A percentile compares a stretch with the other conserved stretches of the same genome.
Conservation (phyloP, 2,329 filamentous ascomycete species). For the Anisogramma anomala region DNA sequence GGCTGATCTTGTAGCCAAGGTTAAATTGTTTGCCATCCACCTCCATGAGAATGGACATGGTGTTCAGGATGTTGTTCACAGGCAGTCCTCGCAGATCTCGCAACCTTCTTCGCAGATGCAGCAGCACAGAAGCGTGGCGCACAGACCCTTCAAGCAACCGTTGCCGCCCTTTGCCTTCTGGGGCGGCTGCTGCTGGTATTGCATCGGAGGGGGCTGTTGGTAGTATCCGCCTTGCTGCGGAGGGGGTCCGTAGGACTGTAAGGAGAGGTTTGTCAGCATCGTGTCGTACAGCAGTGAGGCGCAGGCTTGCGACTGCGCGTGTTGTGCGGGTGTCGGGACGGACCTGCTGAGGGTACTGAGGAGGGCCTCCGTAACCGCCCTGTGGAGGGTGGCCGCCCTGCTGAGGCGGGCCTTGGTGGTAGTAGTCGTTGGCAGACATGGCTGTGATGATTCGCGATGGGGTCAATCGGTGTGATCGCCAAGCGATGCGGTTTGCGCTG, state of each 20-base stretch:
- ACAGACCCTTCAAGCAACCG: slow-evolving; percentile 33
- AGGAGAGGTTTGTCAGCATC: slow-evolving; percentile 5
- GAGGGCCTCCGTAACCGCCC: slow-evolving; percentile 20
- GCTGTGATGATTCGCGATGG: slow-evolving; percentile 10
- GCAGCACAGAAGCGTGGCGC: slow-evolving; percentile 38
- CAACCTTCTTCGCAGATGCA: slow-evolving; percentile 39
- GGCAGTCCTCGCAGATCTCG: slow-evolving; percentile 37
- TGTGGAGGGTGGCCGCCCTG: slow-evolving; percentile 17
- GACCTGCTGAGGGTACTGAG: slow-evolving; percentile 34
- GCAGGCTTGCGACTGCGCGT: neutral
- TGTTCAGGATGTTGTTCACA: no score
- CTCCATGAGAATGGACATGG: no score
- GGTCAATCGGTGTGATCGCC: neutral
- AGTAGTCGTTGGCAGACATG: slow-evolving; percentile 28
- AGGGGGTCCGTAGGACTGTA: slow-evolving; percentile 25
- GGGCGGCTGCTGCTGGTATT: slow-evolving; percentile 33
- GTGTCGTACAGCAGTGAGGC: no score
- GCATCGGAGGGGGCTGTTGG: slow-evolving; percentile 33
- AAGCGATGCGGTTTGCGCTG: no score
- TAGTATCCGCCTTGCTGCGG: slow-evolving; percentile 30
- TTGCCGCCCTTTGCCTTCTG: slow-evolving; percentile 20
- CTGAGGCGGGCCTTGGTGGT: slow-evolving; percentile 25
- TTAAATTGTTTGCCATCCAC: no score
- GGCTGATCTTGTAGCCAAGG: no score
- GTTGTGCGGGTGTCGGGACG: slow-evolving; percentile 17